Base-by-base conservation (phyloP, 2,329 filamentous ascomycete species). In the Trichoderma sp. region DNA sequence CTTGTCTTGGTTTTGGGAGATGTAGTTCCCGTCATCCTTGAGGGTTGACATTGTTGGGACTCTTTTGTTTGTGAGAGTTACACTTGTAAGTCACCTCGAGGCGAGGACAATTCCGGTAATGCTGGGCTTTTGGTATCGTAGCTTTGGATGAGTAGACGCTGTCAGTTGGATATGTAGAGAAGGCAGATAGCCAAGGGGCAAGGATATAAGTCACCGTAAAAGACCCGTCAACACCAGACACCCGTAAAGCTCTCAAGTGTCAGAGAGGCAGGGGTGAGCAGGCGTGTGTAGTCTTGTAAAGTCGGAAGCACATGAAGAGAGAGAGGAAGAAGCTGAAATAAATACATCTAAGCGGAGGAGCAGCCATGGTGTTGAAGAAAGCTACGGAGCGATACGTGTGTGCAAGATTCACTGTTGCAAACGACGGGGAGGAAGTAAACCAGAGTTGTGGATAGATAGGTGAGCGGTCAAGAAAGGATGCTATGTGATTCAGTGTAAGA, bases 401-500 rank as follows among this genome's bases (percentile, higher is more conserved):
- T 62, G 15, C 26, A 36, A 32, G 70, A 71, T 71, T 71, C 70
- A 71, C 70, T 71, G 70, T 13, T 39, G 20, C 36, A 28, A 23
- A 53, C 17, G 17, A 47, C n/a, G 8, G 53, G 23, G 4, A 20
- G 20, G 3, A 32, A 26, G 34, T 23, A 15, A 20, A 43, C 36
- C 8, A n/a, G 59, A 17, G n/a, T 61, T 15, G 11, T 23, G 28
- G 43, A 17, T 32, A 5, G 50, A 28, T 17, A 43, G 6, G 28
- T 20, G 28, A 53, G 70, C 70, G 70, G 70, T 71, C 64, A 70
- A 58, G 50, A 47, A 23, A 13, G 17, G 61, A 62, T 20, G 53
- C 17, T 70, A 64, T 36, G 65, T 70, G 71, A 72, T 72, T 72
- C 70, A 71, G 32, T 58, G 70, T 55, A 50, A 12, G 32, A 36